phyloP scores from a whole-genome alignment of 805 yeast species.

The Barnettozyma siamensis region DNA sequence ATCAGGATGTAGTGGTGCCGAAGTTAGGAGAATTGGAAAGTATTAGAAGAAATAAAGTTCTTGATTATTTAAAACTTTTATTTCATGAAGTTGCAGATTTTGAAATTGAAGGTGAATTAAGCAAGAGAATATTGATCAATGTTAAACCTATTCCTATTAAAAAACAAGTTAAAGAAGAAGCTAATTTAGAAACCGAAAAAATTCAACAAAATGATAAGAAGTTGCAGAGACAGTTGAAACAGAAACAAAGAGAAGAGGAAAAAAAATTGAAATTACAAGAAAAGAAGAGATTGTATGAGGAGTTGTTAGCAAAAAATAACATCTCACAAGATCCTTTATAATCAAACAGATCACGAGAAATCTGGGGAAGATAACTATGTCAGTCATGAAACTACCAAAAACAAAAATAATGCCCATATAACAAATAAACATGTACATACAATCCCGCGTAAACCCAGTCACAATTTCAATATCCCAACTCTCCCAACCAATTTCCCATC shows the following conservation, averaged over 20 bases:
- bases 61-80: slow-evolving; percentile 25
- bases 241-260: slow-evolving; percentile 20
- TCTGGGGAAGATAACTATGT: too few species aligned
- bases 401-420: too few species aligned
- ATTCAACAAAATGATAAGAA: slow-evolving; percentile 14
- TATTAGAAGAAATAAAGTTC: slow-evolving; percentile 29
- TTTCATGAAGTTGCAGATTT: slow-evolving; percentile 23
- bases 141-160: slow-evolving; percentile 23
- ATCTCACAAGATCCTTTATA: neutral
- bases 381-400: too few species aligned
- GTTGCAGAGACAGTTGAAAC: slow-evolving; percentile 21
- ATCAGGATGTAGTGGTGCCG: slow-evolving; percentile 14
- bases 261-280: slow-evolving; percentile 18
- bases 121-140: slow-evolving; percentile 21
- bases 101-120: slow-evolving; percentile 26
- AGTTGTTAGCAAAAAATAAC: slow-evolving; percentile 5
- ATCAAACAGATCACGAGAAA: too few species aligned
- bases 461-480: slow-evolving; percentile 17
- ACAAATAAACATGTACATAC: too few species aligned
- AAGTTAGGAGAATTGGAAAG: slow-evolving; percentile 28
- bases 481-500: slow-evolving; percentile 28
- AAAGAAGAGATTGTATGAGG: slow-evolving; percentile 13
- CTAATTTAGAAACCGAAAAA: slow-evolving; percentile 1
- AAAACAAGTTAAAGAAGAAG: slow-evolving; percentile 10
- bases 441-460: too few species aligned